Evolutionary conservation across 768 basidiomycete species (phyloP), one percentile per base, ranked within the genome.

Genomic region (Boletus insuetus): DNA sequence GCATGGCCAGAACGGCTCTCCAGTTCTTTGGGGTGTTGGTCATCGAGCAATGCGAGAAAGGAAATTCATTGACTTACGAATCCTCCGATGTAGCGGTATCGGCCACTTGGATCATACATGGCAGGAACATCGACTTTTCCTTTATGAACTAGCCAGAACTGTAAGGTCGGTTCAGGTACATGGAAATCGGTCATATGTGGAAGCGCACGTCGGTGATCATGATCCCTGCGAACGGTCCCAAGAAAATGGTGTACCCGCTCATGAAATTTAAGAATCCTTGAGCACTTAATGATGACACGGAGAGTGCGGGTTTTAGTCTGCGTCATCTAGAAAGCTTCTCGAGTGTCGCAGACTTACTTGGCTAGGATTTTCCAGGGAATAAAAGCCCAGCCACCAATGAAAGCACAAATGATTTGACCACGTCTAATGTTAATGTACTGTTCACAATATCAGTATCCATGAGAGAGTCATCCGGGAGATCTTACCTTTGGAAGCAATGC

Each of bases 331-430:
- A 37, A 46, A 24, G 11, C 9, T n/a, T 22, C 31, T 17, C 12
- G 2, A 40, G 14, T 16, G 2, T 4, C 7, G 20, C 19, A n/a
- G 32, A 50, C 65, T 46, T 46, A 69, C 69, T 74, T 77, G 5
- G 77, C 77, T 34, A 94, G 74, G 49, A 94, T 92, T 67, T 91
- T 82, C 93, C 91, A 94, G 9, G 92, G 91, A 56, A 82, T 84
- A 13, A 92, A 74, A 0, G 79, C 83, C 93, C 93, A 95, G 2
- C 90, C 89, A 4, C 92, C 68, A 16, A 69, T 53, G 19, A 69
- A 12, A 17, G 69, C 61, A 47, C 68, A 67, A 6, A 71, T 58
- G 14, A 69, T 55, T 40, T 71, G 65, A 19, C 69, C 63, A 31
- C 67, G 65, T 41, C 58, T 69, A 39, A 69, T 71, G 14, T 67